These are phyloP conservation scores for Nitzschia putrida DNA, from an alignment of 108 stramenopile species.

Conservation along the genomic window DNA sequence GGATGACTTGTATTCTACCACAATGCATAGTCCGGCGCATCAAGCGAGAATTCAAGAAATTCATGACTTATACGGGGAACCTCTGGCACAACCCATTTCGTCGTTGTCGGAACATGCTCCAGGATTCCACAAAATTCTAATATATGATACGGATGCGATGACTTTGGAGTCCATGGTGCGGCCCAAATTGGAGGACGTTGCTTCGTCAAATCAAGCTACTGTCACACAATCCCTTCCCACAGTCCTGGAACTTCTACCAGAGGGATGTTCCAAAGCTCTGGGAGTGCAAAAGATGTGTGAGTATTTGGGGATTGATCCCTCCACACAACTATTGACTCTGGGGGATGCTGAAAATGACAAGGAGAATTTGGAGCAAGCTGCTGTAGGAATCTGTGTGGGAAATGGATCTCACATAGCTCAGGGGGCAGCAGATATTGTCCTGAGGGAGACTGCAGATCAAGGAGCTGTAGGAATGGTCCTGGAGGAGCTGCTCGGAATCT, in stretches of 20 bases:
- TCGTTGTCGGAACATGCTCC: slow-evolving; percentile 42
- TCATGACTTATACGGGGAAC: slow-evolving; percentile 82
- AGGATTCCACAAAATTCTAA: slow-evolving; percentile 80
- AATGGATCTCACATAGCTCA: slow-evolving; percentile 75
- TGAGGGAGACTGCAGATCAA: slow-evolving; percentile 78
- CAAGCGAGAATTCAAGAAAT: slow-evolving; percentile 41
- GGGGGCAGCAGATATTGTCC: slow-evolving; percentile 76
- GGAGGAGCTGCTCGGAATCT: slow-evolving; percentile 37
- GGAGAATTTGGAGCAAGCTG: slow-evolving; percentile 76
- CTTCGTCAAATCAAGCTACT: slow-evolving; percentile 46
- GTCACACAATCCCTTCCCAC: slow-evolving; percentile 88
- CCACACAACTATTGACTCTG: slow-evolving; percentile 68
- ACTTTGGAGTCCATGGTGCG: slow-evolving; percentile 53
- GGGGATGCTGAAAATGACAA: slow-evolving; percentile 96
- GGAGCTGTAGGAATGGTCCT: slow-evolving; percentile 92
- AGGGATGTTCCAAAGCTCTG: slow-evolving; percentile 83
- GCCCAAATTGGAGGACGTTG: slow-evolving; percentile 68
- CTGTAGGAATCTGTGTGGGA: slow-evolving; percentile 84
- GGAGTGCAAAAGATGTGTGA: slow-evolving; percentile 85
- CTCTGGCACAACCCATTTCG: slow-evolving; percentile 48
- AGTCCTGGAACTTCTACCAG: slow-evolving; percentile 90
- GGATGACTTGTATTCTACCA: slow-evolving; percentile 71
- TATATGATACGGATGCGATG: slow-evolving; percentile 76
- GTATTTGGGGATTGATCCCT: slow-evolving; percentile 67
- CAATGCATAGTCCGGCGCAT: neutral